phyloP scores from a whole-genome alignment of 169 alveolate species.

The Neospora caninum region DNA sequence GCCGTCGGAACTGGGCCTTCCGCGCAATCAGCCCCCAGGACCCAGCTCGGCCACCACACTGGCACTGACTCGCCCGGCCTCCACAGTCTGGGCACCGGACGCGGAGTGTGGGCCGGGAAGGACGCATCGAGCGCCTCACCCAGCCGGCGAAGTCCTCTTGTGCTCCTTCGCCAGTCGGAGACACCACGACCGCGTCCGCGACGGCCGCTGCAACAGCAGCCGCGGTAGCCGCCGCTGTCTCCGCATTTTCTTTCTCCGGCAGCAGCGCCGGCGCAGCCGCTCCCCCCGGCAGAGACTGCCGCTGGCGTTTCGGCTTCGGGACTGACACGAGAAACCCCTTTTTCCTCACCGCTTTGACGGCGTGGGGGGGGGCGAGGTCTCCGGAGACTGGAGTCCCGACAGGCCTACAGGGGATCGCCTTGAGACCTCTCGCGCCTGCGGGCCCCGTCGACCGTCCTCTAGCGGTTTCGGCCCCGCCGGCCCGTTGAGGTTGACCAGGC shows the following conservation, averaged over 20 bases:
- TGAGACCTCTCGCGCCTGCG: background rate
- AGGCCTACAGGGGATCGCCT: background rate
- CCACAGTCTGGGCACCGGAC: background rate
- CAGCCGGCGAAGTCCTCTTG: background rate
- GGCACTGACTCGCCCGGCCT: background rate
- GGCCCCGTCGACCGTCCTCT: background rate
- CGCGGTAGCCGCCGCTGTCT: background rate
- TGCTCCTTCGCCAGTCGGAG: background rate
- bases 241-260: background rate
- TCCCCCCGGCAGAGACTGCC: background rate
- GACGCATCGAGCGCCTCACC: constrained; percentile 10
- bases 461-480: background rate
- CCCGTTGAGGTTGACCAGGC: background rate
- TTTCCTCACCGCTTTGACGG: background rate
- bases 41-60: background rate
- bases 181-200: background rate
- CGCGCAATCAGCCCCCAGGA: background rate
- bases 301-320: background rate
- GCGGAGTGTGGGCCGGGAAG: background rate
- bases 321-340: background rate
- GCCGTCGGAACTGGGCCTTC: background rate
- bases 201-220: constrained; percentile 17
- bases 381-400: background rate
- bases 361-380: background rate
- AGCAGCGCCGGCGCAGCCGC: background rate